Percentiles rank a stretch among this genome's conserved stretches.
These are phyloP conservation scores for Trichoderma sp. DNA, from an alignment of 2,329 filamentous ascomycete genomes.

Conservation along the genomic window DNA sequence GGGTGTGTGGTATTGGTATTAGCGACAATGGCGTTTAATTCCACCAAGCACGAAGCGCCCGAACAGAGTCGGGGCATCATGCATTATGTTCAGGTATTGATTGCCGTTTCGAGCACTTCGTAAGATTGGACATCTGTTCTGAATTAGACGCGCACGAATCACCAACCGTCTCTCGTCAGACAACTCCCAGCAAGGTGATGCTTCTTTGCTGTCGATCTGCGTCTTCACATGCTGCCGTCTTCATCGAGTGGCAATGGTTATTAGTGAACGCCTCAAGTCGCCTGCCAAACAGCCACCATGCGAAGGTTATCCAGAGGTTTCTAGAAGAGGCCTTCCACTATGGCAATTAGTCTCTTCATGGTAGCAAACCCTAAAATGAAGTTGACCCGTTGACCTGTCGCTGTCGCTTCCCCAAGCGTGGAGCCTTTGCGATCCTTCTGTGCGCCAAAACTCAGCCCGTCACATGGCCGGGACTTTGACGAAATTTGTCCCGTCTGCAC, in stretches of 20 bases:
- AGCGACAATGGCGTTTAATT: slow-evolving; percentile 1
- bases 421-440: background rate
- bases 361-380: background rate
- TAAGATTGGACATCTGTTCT: background rate
- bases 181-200: background rate
- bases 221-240: background rate
- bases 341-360: background rate
- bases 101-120: background rate
- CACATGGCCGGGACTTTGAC: background rate
- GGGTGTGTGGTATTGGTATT: background rate
- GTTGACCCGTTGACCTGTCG: too few species aligned
- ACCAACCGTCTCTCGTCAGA: background rate
- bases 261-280: background rate
- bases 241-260: background rate
- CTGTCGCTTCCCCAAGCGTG: background rate
- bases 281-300: background rate
- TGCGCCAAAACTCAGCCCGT: background rate
- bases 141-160: background rate
- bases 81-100: background rate
- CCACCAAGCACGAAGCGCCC: background rate
- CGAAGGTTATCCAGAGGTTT: background rate
- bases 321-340: background rate
- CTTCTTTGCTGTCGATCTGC: background rate
- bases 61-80: background rate
- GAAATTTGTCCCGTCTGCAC: slow-evolving; percentile 4